Evolutionary conservation across 2,329 filamentous ascomycete genomes (phyloP), one percentile per base, ranked within the genome.

Genomic region (Colletotrichum tofieldiae): DNA sequence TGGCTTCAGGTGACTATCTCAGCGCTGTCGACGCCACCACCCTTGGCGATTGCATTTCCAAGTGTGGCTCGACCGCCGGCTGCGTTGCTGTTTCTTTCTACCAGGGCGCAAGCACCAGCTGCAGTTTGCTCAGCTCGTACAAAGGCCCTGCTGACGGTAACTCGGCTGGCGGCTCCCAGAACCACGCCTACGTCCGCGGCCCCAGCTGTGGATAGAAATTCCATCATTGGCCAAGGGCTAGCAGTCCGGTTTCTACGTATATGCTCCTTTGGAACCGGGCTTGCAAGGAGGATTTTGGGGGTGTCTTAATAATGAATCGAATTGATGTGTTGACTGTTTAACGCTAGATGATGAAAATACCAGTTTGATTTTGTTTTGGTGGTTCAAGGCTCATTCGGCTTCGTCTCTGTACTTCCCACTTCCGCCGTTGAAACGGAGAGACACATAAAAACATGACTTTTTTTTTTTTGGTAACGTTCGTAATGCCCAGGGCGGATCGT

Each of bases 1-100:
- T 71, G 32, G 67, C 67, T 5, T 49, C 67, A 7, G 67, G 67
- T 35, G 41, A 54, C 20, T 67, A 61, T n/a, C 26, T 71, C 3
- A 39, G 23, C 32, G 47, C 45, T 32, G 55, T 61, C 9, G 55
- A 55, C 20, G 63, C 63, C 12, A 71, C 45, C 5, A 71, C 55
- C 63, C 35, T 71, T 3, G 67, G 67, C 14, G 67, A 71, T 14
- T 71, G 67, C 49, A 71, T 71, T 49, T 61, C 67, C 7, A 66
- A 71, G 41, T 71, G 67, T 32, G 54, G 39, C 32, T 29, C 67
- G 9, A 67, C 45, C 32, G 29, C 67, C 8, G 63, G 26, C 11
- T 71, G 67, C 18, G 62, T 67, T 8, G 67, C 67, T 3, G 67
- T 37, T 20, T 71, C 67, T 11, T 71, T 66, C 55, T 71, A 60